A percentile compares a stretch with the other conserved stretches of the same genome.
Conservation (phyloP, 345 rosid species). For the Salix brachista region DNA sequence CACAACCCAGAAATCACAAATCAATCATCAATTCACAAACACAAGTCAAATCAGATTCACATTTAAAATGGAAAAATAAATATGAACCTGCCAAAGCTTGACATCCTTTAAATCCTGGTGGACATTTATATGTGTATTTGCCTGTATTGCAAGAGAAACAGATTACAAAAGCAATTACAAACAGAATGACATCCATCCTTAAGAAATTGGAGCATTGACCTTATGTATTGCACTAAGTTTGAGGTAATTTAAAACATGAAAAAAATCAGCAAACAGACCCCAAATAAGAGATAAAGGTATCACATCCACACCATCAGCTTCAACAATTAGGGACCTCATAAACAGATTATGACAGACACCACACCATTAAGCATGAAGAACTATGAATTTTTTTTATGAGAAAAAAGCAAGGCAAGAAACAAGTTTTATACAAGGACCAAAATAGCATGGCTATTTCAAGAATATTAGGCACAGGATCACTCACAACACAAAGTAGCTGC, state of each 20-base stretch:
- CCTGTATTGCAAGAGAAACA: conserved; percentile 46
- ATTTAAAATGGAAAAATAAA: conserved; percentile 5
- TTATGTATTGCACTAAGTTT: background rate
- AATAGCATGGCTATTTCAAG: background rate
- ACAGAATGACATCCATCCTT: background rate
- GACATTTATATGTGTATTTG: conserved; percentile 88
- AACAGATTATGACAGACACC: background rate
- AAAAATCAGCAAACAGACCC: background rate
- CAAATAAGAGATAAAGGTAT: background rate
- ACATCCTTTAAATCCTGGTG: conserved; percentile 89
- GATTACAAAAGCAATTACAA: conserved; percentile 11
- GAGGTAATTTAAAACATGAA: background rate
- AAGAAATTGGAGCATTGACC: background rate
- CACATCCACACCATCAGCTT: background rate
- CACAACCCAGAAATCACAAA: conserved; percentile 13
- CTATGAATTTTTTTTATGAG: background rate
- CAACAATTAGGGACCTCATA: conserved; percentile 3
- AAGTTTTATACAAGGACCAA: background rate
- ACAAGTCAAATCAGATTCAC: background rate
- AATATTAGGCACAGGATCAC: conserved; percentile 15
- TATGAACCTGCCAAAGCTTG: conserved; percentile 91
- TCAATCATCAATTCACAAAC: background rate
- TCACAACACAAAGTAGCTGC: conserved; percentile 93
- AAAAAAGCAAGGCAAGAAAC: background rate
- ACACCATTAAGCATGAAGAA: background rate